Base-by-base conservation (phyloP, 768 basidiomycete species). In the Tricholoma flavovirens region DNA sequence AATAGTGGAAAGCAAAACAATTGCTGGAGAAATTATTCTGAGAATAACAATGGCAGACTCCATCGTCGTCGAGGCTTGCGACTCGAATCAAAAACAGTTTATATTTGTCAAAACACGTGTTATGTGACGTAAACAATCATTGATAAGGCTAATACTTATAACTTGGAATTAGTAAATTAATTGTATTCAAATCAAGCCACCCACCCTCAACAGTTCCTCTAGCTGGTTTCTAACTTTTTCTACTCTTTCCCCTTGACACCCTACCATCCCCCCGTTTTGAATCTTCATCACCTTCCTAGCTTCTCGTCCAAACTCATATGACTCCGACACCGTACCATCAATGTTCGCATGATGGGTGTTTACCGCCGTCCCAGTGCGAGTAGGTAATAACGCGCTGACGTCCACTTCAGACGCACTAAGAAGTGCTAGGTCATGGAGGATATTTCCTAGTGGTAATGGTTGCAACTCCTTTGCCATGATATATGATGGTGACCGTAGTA, bases 341-440 rank as follows among this genome's bases (percentile, higher is more conserved):
- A 71, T 60, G 24, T 45, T 5, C 32, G 68, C 58, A 56, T 67
- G 53, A 17, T 60, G 56, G 17, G 56, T 21, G 26, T 35, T 54
- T 50, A 59, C 32, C 8, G 46, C 60, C 49, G 32, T 17, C 51
- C n/a, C n/a, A n/a, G 58, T 26, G 48, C 32, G 36, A 43, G 58
- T 53, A 60, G 68, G 62, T 55, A 67, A 19, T 49, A 71, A 57
- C 54, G 68, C 53, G 11, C 63, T 62, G 26, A 76, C 55, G 59
- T 76, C 71, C 15, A 71, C 43, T 35, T 78, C 81, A 9, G 84
- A 82, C 24, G 82, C 81, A 26, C 86, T 81, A 17, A 91, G 71
- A 30, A 88, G 68, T 5, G 89, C 88, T 21, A 92, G 80, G 69
- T 92, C 90, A 11, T 79, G 84, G 35, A 90, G 75, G 6, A 82